Percentiles rank a stretch among this genome's conserved stretches.
Evolutionary conservation across 2,329 filamentous ascomycete species (phyloP).

Genomic region (Chalaropsis thielavioides): DNA sequence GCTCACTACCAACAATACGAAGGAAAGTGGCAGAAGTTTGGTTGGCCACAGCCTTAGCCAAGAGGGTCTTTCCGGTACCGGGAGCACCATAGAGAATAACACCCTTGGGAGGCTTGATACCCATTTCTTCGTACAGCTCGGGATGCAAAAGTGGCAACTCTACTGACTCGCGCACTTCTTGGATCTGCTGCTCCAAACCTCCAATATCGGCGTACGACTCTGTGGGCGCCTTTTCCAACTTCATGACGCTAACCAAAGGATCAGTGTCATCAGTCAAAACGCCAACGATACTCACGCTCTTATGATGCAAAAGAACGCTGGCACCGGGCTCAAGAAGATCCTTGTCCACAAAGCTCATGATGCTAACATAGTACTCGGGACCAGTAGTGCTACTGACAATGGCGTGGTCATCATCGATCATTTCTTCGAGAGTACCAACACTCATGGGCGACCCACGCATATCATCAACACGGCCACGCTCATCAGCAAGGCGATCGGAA

Average conservation of each 20-base stretch:
- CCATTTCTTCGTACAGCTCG: slow-evolving; percentile 98
- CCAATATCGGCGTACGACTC: slow-evolving; percentile 98
- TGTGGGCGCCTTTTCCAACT: slow-evolving; percentile 94
- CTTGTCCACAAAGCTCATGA: slow-evolving; percentile 99
- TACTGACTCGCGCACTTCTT: slow-evolving; percentile 94
- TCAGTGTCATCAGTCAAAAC: slow-evolving; percentile 94
- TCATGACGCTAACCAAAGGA: slow-evolving; percentile 95
- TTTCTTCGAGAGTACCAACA: slow-evolving; percentile 90
- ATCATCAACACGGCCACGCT: slow-evolving; percentile 87
- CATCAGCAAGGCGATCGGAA: slow-evolving; percentile 77
- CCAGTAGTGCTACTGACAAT: slow-evolving; percentile 96
- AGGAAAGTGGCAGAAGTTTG: slow-evolving; percentile 98
- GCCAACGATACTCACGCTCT: slow-evolving; percentile 93
- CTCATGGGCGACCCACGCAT: slow-evolving; percentile 99
- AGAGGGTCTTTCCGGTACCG: slow-evolving; percentile 87
- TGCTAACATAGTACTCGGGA: slow-evolving; percentile 97
- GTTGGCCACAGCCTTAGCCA: slow-evolving; percentile 95
- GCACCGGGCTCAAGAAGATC: slow-evolving; percentile 92
- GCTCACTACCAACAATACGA: slow-evolving; percentile 88
- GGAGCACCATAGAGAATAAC: slow-evolving; percentile 97
- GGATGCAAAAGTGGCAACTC: slow-evolving; percentile 90
- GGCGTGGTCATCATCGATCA: slow-evolving; percentile 98
- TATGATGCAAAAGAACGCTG: slow-evolving; percentile 90
- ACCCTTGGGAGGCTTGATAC: slow-evolving; percentile 98
- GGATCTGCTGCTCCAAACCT: slow-evolving; percentile 86